Base-by-base conservation (phyloP, 2,329 filamentous ascomycete genomes). In the Xylaria sp. region DNA sequence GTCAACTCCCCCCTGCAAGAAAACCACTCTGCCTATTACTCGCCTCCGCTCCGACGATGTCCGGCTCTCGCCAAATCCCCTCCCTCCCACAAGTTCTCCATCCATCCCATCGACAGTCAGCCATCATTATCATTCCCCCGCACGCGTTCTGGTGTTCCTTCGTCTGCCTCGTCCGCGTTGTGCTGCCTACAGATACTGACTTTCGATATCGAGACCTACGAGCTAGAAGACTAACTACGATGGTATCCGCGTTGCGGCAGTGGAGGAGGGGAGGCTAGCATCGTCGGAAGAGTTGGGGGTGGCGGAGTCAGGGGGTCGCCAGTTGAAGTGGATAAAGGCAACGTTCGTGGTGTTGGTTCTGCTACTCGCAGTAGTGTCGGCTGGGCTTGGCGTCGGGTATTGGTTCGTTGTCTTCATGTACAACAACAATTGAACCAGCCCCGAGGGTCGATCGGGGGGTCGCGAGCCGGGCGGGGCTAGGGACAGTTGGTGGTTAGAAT, bases 401-500 rank as follows among this genome's bases (percentile, higher is more conserved):
- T 33, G 49, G 8, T 51, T 14, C 25, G 35, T n/a, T n/a, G n/a
- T n/a, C n/a, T n/a, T n/a, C n/a, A n/a, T n/a, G n/a, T n/a, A n/a
- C n/a, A n/a, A n/a, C n/a, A n/a, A n/a, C n/a, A n/a, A n/a, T n/a
- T n/a, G n/a, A n/a, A n/a, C n/a, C n/a, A n/a, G n/a, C n/a, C n/a
- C n/a, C n/a, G n/a, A n/a, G n/a, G 49, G 49, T 38, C 33, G 33
- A 38, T 21, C 17, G 49, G 49, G 49, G 38, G 49, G 49, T 51
- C 49, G 31, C 19, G 49, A 51, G 49, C 49, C 38, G 49, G 49
- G 49, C 49, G 49, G 35, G 49, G 49, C 31, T n/a, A 33, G 49
- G 49, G 49, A 38, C 49, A 51, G 49, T 51, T 51, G 49, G 49
- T 38, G n/a, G n/a, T n/a, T n/a, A n/a, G n/a, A n/a, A n/a, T n/a